Evolutionary conservation across 2,329 filamentous ascomycete species (phyloP).

Genomic region (Diaporthe helianthi): DNA sequence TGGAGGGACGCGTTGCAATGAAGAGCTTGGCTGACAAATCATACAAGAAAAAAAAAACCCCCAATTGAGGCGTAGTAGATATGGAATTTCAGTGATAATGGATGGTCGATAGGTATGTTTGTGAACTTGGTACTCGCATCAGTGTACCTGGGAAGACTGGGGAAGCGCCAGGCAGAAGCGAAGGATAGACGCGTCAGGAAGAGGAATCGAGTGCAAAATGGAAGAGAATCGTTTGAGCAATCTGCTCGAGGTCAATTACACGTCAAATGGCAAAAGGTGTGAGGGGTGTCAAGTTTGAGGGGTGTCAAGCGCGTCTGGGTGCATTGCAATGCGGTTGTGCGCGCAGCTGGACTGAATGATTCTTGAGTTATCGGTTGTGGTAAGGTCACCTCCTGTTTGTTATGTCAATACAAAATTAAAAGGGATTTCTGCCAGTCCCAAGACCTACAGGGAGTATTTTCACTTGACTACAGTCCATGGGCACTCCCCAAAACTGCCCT

Average conservation of each 20-base stretch:
- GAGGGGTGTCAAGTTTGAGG: not conserved
- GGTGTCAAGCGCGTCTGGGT: not conserved
- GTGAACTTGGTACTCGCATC: not conserved
- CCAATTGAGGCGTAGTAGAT: not conserved
- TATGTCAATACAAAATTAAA: too few relatives aligned
- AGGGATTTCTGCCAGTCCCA: too few relatives aligned
- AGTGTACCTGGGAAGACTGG: too few relatives aligned
- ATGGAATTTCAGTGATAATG: accelerated
- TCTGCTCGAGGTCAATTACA: not conserved
- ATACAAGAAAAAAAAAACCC: not conserved
- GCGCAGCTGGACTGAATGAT: too few relatives aligned
- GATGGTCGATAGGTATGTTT: not conserved
- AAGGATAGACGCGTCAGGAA: not conserved
- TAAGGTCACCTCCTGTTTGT: too few relatives aligned
- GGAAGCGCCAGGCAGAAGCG: not conserved
- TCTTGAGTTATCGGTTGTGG: too few relatives aligned
- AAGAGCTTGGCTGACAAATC: not conserved
- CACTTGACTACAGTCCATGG: too few relatives aligned
- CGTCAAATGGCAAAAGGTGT: not conserved
- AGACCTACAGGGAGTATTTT: too few relatives aligned
- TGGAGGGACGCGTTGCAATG: not conserved
- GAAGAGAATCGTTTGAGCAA: not conserved
- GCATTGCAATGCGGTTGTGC: not conserved
- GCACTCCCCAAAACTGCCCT: too few relatives aligned
- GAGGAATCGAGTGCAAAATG: too few relatives aligned